Evolutionary conservation across 2,329 filamentous ascomycete species (phyloP).

Genomic region (Nectriaceae sp.): DNA sequence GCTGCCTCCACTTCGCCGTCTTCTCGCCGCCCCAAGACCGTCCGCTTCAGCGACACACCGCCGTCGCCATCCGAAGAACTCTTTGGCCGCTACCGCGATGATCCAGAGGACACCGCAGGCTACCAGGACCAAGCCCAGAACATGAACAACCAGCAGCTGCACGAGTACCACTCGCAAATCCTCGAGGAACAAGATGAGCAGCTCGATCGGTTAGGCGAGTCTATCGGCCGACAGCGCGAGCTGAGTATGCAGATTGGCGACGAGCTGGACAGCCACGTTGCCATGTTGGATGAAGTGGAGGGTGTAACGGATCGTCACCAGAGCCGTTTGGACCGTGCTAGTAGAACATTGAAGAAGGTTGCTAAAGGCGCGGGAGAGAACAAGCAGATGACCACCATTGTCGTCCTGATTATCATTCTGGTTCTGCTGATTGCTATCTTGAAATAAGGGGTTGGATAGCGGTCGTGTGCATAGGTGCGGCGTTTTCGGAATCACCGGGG

Average conservation of each 20-base stretch:
- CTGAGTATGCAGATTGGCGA: slow-evolving; percentile 95
- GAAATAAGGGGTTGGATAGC: slow-evolving; percentile 54
- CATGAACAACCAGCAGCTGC: slow-evolving; percentile 82
- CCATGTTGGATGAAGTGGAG: slow-evolving; percentile 88
- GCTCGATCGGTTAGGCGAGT: slow-evolving; percentile 83
- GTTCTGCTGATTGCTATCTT: slow-evolving; percentile 80
- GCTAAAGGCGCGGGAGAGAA: slow-evolving; percentile 78
- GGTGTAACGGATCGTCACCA: slow-evolving; percentile 79
- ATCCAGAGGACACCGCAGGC: slow-evolving; percentile 58
- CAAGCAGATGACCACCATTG: slow-evolving; percentile 81
- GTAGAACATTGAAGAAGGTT: slow-evolving; percentile 70
- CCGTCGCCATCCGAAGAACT: slow-evolving; percentile 42
- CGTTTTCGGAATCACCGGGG: too few species aligned
- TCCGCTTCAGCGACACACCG: slow-evolving; percentile 78
- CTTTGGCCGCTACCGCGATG: slow-evolving; percentile 68
- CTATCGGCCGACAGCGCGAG: slow-evolving; percentile 86
- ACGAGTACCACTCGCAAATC: slow-evolving; percentile 79
- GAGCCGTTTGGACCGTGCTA: slow-evolving; percentile 72
- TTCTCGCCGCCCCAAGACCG: slow-evolving; percentile 63
- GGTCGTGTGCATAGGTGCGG: slow-evolving; percentile 21
- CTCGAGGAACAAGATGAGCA: slow-evolving; percentile 91
- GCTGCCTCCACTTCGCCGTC: slow-evolving; percentile 48
- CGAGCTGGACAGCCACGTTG: slow-evolving; percentile 88
- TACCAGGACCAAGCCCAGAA: slow-evolving; percentile 60
- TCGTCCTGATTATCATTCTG: slow-evolving; percentile 79